Conservation (phyloP, 108 stramenopile species). For the Nitzschia sp. region DNA sequence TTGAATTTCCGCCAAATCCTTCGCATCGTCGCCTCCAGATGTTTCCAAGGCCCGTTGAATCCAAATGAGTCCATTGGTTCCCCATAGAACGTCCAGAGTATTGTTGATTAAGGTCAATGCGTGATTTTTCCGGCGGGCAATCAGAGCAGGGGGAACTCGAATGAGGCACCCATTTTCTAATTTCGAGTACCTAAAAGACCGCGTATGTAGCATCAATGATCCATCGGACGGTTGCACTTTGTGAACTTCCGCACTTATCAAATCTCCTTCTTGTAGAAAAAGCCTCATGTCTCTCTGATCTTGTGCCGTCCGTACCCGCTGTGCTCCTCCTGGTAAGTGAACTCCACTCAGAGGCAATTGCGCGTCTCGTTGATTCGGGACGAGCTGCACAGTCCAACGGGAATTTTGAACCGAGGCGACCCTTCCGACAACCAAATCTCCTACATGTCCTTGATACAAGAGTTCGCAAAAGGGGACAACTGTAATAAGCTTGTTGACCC, state of each 20-base stretch:
- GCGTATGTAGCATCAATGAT: constrained; percentile 87
- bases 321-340: constrained; percentile 91
- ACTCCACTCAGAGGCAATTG: constrained; percentile 89
- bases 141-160: constrained; percentile 76
- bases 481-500: constrained; percentile 96
- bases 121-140: constrained; percentile 83
- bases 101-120: constrained; percentile 46
- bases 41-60: constrained; percentile 75
- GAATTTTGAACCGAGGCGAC: constrained; percentile 82
- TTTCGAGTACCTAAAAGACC: constrained; percentile 91
- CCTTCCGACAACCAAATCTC: constrained; percentile 97
- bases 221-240: constrained; percentile 83
- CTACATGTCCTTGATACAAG: constrained; percentile 87
- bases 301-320: constrained; percentile 94
- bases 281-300: constrained; percentile 95
- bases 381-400: constrained; percentile 85
- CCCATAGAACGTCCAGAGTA: constrained; percentile 63
- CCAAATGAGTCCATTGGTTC: constrained; percentile 88
- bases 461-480: constrained; percentile 79
- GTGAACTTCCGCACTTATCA: constrained; percentile 91
- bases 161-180: constrained; percentile 90
- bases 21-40: constrained; percentile 32
- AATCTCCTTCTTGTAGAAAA: constrained; percentile 90
- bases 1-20: constrained; percentile 67
- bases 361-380: constrained; percentile 58